Base-by-base conservation (phyloP, 1,284 basidiomycete species). In the Ustilago loliicola region DNA sequence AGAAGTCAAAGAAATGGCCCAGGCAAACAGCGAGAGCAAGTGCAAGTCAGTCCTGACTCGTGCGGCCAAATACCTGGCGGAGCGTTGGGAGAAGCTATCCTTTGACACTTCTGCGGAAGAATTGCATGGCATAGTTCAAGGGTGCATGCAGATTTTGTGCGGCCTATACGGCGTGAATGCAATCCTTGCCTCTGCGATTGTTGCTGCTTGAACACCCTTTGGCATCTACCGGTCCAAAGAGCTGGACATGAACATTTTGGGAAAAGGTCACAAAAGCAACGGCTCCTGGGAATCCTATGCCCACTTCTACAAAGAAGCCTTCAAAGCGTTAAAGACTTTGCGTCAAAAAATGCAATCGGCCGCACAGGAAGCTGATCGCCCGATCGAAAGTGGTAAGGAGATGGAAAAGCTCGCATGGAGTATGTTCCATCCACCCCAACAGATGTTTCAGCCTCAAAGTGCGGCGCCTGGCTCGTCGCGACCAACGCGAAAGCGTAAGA, bases 371-470 rank as follows among this genome's bases (percentile, higher is more conserved):
- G 40, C 7, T 42, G 7, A 42, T 4, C 40, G 17, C n/a, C n/a
- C n/a, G 9, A 27, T 50, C 23, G 21, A 50, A 17, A 50, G 17
- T 7, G 47, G 47, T 9, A 50, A 17, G 15, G 47, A 23, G 5
- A 50, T 50, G 47, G 47, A 50, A 21, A 23, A 50, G 47, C 4
- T 50, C 3, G 47, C 47, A 50, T 50, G 47, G 21, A 52, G 45
- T 48, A 25, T 48, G 2, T 21, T 48, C 19, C 45, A 48, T 25
- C 9, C 21, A 21, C 45, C 45, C 23, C n/a, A 10, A 42, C 40
- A 5, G n/a, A 11, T 11, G 7, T 11, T 34, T 34, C 40, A 42
- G 17, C 40, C 40, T 42, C 13, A 42, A 19, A 42, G n/a, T 6
- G 5, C 13, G 40, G 15, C 13, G 40, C 40, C 40, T 42, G 40